Evolutionary conservation across 2,329 filamentous ascomycete species (phyloP), one percentile per base, ranked within the genome.

Genomic region (Westerdykella aurantiaca): DNA sequence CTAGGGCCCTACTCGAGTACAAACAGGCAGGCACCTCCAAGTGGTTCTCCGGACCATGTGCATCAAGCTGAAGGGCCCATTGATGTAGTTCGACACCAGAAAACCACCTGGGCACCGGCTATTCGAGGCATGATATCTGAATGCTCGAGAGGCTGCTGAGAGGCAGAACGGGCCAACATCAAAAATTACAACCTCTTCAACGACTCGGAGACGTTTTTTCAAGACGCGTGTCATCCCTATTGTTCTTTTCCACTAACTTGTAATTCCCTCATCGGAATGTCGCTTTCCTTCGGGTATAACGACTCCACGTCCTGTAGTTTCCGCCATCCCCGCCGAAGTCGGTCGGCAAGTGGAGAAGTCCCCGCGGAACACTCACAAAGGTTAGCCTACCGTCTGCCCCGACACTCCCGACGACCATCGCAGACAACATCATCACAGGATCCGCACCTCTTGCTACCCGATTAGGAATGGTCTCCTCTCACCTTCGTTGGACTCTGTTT

Each of bases 1-100:
- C 56, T 93, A 75, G 78, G 40, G 22, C 1, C 29, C 5, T 9
- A 18, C 7, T 6, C 9, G 6, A 38, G 51, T 6, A 45, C 38
- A 2, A 29, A 34, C 12, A 14, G 34, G 17, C 7, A 35, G n/a
- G n/a, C n/a, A 21, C 18, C 4, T 9, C 25, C 10, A n/a, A 4
- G 11, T 14, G 11, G 11, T 29, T 18, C 5, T 39, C 5, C n/a
- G 10, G 9, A 22, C n/a, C 37, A 39, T 38, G 4, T 7, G 9
- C 25, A 29, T 29, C 25, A 29, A 29, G 25, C 25, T 29, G 25
- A 21, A 21, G 3, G 18, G 6, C 6, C 6, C 17, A 21, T 29
- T 38, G 21, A 9, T 18, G 25, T 23, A 23, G 38, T 14, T 18
- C 7, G 31, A 14, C 17, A 13, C 23, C 12, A 34, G 17, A 41